Conservation (phyloP, 2,329 filamentous ascomycete species). For the Ophiocordyceps camponoti-saundersi region DNA sequence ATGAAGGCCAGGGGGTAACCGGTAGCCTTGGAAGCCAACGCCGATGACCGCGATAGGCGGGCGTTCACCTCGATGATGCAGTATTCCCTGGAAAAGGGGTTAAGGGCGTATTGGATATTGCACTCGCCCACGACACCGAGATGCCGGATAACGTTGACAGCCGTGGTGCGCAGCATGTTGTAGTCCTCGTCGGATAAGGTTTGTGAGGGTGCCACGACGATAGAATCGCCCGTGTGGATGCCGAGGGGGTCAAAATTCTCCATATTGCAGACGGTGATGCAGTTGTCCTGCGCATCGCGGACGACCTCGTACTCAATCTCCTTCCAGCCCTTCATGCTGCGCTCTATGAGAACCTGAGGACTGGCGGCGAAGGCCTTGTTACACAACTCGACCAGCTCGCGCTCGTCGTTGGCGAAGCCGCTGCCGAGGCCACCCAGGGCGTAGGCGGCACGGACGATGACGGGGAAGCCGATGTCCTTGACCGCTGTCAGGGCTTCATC, state of each 20-base stretch:
- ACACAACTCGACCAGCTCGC: conserved; percentile 72
- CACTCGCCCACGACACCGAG: conserved; percentile 96
- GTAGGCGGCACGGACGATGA: conserved; percentile 93
- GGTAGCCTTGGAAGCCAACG: conserved; percentile 89
- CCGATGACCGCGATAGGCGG: conserved; percentile 85
- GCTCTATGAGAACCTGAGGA: conserved; percentile 90
- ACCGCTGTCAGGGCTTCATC: conserved; percentile 83
- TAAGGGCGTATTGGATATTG: conserved; percentile 96
- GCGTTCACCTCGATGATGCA: conserved; percentile 99
- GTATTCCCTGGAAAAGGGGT: conserved; percentile 89
- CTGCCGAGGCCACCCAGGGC: conserved; percentile 88
- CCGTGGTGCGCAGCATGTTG: conserved; percentile 95
- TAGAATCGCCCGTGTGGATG: conserved; percentile 95
- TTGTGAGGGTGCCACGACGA: conserved; percentile 93
- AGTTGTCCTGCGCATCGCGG: conserved; percentile 88
- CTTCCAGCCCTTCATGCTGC: conserved; percentile 99
- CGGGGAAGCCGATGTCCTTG: conserved; percentile 83
- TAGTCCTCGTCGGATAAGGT: conserved; percentile 96
- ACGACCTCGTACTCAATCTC: conserved; percentile 99
- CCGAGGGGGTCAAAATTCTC: conserved; percentile 98
- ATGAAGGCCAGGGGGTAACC: conserved; percentile 94
- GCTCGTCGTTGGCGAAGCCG: conserved; percentile 82
- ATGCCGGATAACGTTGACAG: conserved; percentile 92
- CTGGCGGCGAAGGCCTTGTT: conserved; percentile 89
- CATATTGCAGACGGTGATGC: conserved; percentile 99